Percentiles rank a stretch among this genome's conserved stretches.
phyloP scores from a whole-genome alignment of 225 moss, liverwort and hornwort genomes.

The Bryoerythrophyllum caledonicum region DNA sequence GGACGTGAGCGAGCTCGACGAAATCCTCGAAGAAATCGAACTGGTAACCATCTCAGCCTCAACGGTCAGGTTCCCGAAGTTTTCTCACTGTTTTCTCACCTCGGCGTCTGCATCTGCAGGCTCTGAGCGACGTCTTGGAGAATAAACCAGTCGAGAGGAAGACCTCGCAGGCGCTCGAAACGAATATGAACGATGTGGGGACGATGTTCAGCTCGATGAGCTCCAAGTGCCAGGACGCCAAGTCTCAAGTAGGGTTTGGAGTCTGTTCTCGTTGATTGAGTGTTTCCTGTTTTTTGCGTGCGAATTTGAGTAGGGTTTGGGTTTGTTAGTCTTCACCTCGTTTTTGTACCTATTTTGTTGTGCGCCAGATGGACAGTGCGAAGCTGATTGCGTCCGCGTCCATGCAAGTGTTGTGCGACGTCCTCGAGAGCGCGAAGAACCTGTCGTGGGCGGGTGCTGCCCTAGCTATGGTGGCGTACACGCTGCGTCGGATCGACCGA shows the following conservation, averaged over 20 bases:
- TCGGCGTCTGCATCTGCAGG: slow-evolving; percentile 21
- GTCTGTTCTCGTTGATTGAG: background rate
- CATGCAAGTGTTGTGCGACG: slow-evolving; percentile 35
- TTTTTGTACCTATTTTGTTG: too few relatives aligned
- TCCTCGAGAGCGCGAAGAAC: slow-evolving; percentile 53
- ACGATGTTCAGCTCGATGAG: slow-evolving; percentile 32
- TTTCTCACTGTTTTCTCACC: too few relatives aligned
- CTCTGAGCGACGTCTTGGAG: slow-evolving; percentile 25
- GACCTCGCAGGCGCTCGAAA: slow-evolving; percentile 23
- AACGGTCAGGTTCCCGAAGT: too few relatives aligned
- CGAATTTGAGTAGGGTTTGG: too few relatives aligned
- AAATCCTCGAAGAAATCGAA: slow-evolving; percentile 45
- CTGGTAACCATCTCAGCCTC: slow-evolving; percentile 24
- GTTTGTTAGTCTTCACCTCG: too few relatives aligned
- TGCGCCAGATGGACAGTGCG: slow-evolving; percentile 16
- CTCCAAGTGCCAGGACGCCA: slow-evolving; percentile 29
- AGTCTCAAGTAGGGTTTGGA: slow-evolving; percentile 27
- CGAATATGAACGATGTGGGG: slow-evolving; percentile 38
- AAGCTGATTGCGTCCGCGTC: slow-evolving; percentile 31
- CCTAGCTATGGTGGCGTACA: slow-evolving; percentile 61
- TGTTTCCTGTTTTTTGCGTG: too few relatives aligned
- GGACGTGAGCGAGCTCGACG: slow-evolving; percentile 41
- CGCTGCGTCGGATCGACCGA: slow-evolving; percentile 49
- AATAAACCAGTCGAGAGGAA: slow-evolving; percentile 17
- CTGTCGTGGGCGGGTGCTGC: slow-evolving; percentile 70